Evolutionary conservation across 1,284 basidiomycete species (phyloP), one percentile per base, ranked within the genome.

Genomic region (Boletus sp.): DNA sequence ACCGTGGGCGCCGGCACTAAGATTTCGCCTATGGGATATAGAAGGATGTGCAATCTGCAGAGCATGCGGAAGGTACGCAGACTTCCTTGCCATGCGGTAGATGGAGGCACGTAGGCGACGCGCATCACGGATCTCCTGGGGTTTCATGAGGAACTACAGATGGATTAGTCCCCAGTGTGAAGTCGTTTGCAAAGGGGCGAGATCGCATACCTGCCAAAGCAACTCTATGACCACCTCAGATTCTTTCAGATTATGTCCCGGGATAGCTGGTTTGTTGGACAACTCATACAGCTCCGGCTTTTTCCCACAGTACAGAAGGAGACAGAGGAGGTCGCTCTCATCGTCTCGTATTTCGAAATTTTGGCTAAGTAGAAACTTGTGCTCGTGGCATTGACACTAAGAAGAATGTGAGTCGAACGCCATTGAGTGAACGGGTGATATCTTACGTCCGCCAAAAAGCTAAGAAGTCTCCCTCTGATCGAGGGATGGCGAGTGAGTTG

Each of bases 51-150:
- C 20, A 9, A 62, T 66, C 13, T 10, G 36, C 14, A 66, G 19
- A 17, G 6, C 46, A 39, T 2, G 23, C 5, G 62, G 65, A 17
- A 64, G 42, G 34, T 64, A 52, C 12, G 52, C 58, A 2, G 50
- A 65, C 37, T 65, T 63, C 39, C 64, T 65, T 27, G 65, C 50
- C 52, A 66, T 52, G 29, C 64, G 65, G 5, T 64, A 64, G 29
- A 62, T 51, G 20, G 41, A 44, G 17, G 60, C 51, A 37, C 44
- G 52, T 17, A 66, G 48, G 16, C 52, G 60, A 39, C 38, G 50
- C 12, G 1, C 27, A 5, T 46, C 37, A 9, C 1, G 30, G 30
- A n/a, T 19, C 14, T 49, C 19, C n/a, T 37, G 40, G 14, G 0
- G 2, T 19, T 41, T 27, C 38, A 5, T 19, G 33, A 65, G 44